Conservation (phyloP, 345 rosid genomes). For the Rhodomyrtus tomentosa region DNA sequence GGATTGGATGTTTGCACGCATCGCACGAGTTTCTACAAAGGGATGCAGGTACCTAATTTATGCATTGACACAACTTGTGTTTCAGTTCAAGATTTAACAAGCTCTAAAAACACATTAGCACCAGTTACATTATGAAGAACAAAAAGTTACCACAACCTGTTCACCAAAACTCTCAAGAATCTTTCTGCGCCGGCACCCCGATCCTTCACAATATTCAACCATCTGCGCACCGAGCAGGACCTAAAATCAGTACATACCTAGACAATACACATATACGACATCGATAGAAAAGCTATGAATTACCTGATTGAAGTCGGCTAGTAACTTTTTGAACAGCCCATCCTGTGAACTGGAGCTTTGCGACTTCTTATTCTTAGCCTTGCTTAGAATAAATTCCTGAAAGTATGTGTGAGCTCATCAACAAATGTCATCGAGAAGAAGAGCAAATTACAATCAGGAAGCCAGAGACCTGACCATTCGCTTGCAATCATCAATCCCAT, state of each 20-base stretch:
- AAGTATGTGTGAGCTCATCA: slow-evolving; percentile 7
- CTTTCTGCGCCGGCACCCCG: slow-evolving; percentile 88
- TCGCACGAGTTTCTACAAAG: slow-evolving; percentile 73
- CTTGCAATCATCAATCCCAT: slow-evolving; percentile 82
- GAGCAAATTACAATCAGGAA: neutral
- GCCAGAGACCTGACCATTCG: slow-evolving; percentile 49
- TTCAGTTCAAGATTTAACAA: neutral
- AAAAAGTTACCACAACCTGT: slow-evolving; percentile 34
- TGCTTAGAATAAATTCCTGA: slow-evolving; percentile 80
- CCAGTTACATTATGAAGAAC: neutral
- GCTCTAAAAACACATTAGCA: neutral
- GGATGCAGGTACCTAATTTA: slow-evolving; percentile 41
- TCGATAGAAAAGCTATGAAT: neutral
- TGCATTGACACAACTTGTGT: neutral
- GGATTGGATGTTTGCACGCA: slow-evolving; percentile 76
- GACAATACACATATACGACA: neutral
- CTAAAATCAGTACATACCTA: slow-evolving; percentile 6
- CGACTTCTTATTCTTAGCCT: slow-evolving; percentile 45
- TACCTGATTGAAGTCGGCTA: slow-evolving; percentile 68
- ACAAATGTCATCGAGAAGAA: neutral
- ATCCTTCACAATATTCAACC: slow-evolving; percentile 79
- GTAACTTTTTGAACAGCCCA: slow-evolving; percentile 35
- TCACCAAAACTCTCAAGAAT: slow-evolving; percentile 90
- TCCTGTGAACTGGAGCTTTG: slow-evolving; percentile 40
- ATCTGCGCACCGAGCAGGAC: slow-evolving; percentile 31